Evolutionary conservation across 306 rosid genomes (phyloP), one percentile per base, ranked within the genome.

Genomic region (Sindora glabra): DNA sequence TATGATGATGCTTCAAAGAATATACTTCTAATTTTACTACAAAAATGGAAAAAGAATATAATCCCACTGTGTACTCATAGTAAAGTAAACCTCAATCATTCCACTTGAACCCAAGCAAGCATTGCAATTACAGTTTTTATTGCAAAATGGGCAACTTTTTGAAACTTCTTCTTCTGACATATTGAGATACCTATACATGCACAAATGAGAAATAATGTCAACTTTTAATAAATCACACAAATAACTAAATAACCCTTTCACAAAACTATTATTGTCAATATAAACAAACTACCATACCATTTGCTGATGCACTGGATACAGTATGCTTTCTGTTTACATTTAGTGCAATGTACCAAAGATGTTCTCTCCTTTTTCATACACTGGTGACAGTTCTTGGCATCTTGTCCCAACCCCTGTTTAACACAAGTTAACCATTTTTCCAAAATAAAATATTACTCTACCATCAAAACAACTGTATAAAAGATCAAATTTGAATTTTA

Each of bases 81-180:
- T 59, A 51, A 48, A 49, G 41, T 53, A 62, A 47, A 89, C 97
- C 95, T 89, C 65, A 59, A 83, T 74, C 56, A 70, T 24, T 66
- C 89, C 82, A 68, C 72, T 72, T 49, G 86, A 73, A 50, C 69
- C 70, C 80, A 86, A 79, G 74, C 97, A 89, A 36, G 33, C 69
- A 79, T 83, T 86, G 77, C 97, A 89, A 80, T 89, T 89, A 78
- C 97, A 89, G 36, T 38, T 83, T 59, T 62, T 64, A 22, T 71
- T 72, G 72, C 97, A 89, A 71, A 68, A 83, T 45, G 95, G 97
- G 69, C 97, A 89, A 25, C 71, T 63, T 18, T 18, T 64, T 33
- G 80, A 74, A 68, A 83, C 44, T 60, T 73, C 85, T 74, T 68
- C 76, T 53, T 70, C 63, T n/a, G 75, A 60, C 80, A 81, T 62